Evolutionary conservation across 2,329 filamentous ascomycete species (phyloP).

Genomic region (Thielaviopsis ethacetica): DNA sequence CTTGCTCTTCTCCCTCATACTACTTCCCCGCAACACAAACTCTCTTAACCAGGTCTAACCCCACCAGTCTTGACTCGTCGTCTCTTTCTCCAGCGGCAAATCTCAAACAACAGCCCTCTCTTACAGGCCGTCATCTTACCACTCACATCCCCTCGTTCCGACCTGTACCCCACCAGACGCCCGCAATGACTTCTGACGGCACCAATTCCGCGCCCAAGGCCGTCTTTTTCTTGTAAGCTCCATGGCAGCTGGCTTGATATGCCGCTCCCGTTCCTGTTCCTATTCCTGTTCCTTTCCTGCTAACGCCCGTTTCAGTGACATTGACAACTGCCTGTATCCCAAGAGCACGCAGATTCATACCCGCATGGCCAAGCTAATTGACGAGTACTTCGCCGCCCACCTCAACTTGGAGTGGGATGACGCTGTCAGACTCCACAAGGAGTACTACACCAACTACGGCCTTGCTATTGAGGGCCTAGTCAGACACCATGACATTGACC

Average conservation of each 20-base stretch:
- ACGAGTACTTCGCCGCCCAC: constrained; percentile 46
- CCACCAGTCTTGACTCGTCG: background rate
- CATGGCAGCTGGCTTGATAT: background rate
- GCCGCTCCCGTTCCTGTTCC: too few relatives aligned
- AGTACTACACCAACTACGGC: constrained; percentile 92
- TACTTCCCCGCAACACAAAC: background rate
- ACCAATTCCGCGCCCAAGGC: constrained; percentile 18
- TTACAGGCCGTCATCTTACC: background rate
- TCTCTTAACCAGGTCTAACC: background rate
- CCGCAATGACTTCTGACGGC: background rate
- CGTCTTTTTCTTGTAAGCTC: constrained; percentile 28
- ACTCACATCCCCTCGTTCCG: background rate
- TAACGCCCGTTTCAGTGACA: constrained; percentile 50
- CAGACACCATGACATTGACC: constrained; percentile 85
- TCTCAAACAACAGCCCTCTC: background rate
- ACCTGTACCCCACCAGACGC: background rate
- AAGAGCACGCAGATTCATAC: constrained; percentile 76
- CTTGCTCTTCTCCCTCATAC: background rate
- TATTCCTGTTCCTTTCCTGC: too few relatives aligned
- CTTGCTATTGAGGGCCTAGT: constrained; percentile 94
- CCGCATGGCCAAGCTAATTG: constrained; percentile 73
- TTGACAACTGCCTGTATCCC: constrained; percentile 94
- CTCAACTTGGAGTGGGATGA: constrained; percentile 60
- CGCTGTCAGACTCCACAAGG: constrained; percentile 69
- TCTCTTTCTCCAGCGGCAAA: background rate